phyloP scores from a whole-genome alignment of 2,329 filamentous ascomycete species.

The Colletotrichum sp. region DNA sequence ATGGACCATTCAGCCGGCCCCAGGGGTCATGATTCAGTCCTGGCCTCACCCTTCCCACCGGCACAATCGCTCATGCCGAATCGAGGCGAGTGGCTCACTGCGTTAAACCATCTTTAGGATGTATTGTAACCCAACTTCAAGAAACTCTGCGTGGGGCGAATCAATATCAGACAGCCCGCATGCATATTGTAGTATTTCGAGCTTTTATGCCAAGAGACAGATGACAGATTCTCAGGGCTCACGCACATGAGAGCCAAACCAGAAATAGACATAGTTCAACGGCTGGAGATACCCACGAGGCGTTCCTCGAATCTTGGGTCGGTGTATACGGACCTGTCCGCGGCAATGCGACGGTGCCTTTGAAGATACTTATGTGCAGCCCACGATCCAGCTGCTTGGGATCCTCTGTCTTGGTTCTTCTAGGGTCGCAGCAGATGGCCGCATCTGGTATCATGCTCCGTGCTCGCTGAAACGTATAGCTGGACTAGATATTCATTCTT shows the following conservation, averaged over 20 bases:
- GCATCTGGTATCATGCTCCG: slow-evolving; percentile 4
- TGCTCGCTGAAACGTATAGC: not conserved
- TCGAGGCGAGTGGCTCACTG: not conserved
- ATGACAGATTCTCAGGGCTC: not conserved
- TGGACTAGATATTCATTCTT: not conserved
- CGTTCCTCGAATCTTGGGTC: not conserved
- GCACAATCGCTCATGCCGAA: not conserved
- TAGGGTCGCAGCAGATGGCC: not conserved
- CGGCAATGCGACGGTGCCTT: not conserved
- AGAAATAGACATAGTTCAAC: not conserved
- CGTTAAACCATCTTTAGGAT: not conserved
- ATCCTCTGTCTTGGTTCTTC: not conserved
- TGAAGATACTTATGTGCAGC: not conserved
- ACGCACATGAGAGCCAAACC: not conserved
- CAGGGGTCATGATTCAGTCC: slow-evolving; percentile 20
- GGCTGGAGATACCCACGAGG: not conserved
- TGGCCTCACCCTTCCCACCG: not conserved
- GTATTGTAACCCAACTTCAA: not conserved
- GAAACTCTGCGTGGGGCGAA: not conserved
- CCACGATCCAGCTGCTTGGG: not conserved
- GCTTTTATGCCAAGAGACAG: not conserved
- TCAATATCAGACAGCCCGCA: slow-evolving; percentile 10
- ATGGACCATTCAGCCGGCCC: not conserved
- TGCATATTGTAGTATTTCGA: not conserved
- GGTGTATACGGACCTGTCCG: not conserved